These are phyloP conservation scores for Globisporangium uncinulatum DNA, from an alignment of 352 stramenopile genomes.

Conservation along the genomic window DNA sequence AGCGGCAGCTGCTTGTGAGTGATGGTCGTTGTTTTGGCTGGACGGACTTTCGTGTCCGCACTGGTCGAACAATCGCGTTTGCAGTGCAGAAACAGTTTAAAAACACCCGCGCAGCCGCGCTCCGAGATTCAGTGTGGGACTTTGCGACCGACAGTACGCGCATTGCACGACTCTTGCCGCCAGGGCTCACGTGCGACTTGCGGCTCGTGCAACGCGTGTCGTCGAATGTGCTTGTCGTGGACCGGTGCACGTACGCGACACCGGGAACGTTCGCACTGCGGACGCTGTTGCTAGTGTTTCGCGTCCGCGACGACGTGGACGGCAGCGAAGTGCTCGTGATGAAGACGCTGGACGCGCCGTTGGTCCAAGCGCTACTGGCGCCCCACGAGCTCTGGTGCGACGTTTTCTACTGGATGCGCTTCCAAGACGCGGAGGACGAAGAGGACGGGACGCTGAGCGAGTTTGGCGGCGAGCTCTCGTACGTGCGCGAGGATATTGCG, in stretches of 20 bases:
- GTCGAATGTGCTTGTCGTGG: constrained; percentile 36
- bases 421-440: constrained; percentile 12
- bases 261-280: constrained; percentile 18
- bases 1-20: constrained; percentile 20
- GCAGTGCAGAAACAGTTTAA: constrained; percentile 35
- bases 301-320: constrained; percentile 16
- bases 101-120: constrained; percentile 16
- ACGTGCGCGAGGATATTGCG: constrained; percentile 43
- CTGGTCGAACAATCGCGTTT: constrained; percentile 43
- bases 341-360: constrained; percentile 54
- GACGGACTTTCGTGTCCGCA: constrained; percentile 33
- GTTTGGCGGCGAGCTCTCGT: constrained; percentile 49
- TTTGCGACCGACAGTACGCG: constrained; percentile 28
- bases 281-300: constrained; percentile 45
- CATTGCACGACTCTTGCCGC: constrained; percentile 29
- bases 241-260: constrained; percentile 33
- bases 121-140: constrained; percentile 34
- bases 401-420: constrained; percentile 65
- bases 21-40: constrained; percentile 38
- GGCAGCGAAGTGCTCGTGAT: constrained; percentile 34
- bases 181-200: constrained; percentile 30
- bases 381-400: constrained; percentile 51
- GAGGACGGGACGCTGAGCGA: constrained; percentile 11
- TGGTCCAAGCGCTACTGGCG: constrained; percentile 33
- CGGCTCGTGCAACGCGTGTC: constrained; percentile 37